Evolutionary conservation across 768 basidiomycete genomes (phyloP).

Genomic region (Agaricus bisporus): DNA sequence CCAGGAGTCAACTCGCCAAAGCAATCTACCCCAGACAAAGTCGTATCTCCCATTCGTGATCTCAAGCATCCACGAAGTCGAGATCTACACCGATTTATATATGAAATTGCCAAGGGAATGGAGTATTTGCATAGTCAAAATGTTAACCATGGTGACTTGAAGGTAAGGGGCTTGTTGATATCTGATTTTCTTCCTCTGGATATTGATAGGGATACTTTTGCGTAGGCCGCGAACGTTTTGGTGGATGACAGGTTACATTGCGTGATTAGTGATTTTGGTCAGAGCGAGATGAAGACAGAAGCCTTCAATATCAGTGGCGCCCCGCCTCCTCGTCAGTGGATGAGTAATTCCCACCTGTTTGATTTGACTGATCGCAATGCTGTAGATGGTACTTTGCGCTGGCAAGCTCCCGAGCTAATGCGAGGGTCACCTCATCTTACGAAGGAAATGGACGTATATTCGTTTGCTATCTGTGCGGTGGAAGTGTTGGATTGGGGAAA

Average conservation of each 20-base stretch:
- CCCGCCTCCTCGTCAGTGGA: constrained; percentile 37
- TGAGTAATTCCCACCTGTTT: neutral
- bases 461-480: constrained; percentile 59
- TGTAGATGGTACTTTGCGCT: constrained; percentile 58
- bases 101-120: constrained; percentile 79
- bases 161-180: constrained; percentile 35
- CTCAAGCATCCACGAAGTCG: constrained; percentile 21
- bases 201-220: neutral
- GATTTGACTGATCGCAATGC: neutral
- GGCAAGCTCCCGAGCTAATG: constrained; percentile 69
- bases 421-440: constrained; percentile 41
- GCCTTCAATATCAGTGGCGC: constrained; percentile 54
- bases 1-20: constrained; percentile 2
- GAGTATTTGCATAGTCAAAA: constrained; percentile 65
- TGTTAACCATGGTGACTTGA: constrained; percentile 77
- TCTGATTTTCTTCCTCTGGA: neutral
- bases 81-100: constrained; percentile 55
- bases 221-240: constrained; percentile 66
- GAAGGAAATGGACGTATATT: constrained; percentile 57
- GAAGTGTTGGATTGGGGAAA: constrained; percentile 60
- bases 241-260: constrained; percentile 63
- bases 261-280: constrained; percentile 79
- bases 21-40: neutral
- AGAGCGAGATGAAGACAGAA: constrained; percentile 75
- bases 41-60: neutral